A percentile compares a stretch with the other conserved stretches of the same genome.
Conservation (phyloP, 148 eudicot species). For the Beta vulgaris region DNA sequence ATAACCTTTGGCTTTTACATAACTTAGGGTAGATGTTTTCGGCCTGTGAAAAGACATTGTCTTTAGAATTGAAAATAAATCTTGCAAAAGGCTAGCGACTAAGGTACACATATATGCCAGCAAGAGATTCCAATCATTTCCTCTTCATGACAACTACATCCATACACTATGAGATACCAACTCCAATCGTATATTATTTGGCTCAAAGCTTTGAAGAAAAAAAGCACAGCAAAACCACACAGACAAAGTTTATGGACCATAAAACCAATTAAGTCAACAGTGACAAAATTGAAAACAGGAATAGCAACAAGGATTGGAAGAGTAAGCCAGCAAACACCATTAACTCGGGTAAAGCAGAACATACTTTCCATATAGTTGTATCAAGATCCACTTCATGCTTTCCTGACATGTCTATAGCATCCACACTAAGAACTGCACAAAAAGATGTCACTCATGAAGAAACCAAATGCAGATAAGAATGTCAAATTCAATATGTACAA, state of each 20-base stretch:
- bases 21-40: background rate
- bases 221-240: background rate
- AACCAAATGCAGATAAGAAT: background rate
- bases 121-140: background rate
- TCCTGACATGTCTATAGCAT: conserved; percentile 99
- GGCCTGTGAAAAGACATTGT: background rate
- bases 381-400: conserved; percentile 99
- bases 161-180: background rate
- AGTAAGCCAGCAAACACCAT: background rate
- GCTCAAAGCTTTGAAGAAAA: background rate
- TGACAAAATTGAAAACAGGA: background rate
- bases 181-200: background rate
- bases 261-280: background rate
- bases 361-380: conserved; percentile 97
- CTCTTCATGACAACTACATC: background rate
- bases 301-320: conserved; percentile 3
- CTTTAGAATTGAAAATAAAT: background rate
- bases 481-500: background rate
- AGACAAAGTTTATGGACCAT: background rate
- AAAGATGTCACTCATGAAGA: conserved; percentile 13
- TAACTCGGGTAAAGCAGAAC: conserved; percentile 15
- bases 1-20: background rate
- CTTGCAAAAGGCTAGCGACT: too few species aligned
- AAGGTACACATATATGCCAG: too few species aligned
- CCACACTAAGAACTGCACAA: conserved; percentile 84